These are phyloP conservation scores for Picea mariana DNA, from an alignment of 83 land plant species.

Conservation along the genomic window DNA sequence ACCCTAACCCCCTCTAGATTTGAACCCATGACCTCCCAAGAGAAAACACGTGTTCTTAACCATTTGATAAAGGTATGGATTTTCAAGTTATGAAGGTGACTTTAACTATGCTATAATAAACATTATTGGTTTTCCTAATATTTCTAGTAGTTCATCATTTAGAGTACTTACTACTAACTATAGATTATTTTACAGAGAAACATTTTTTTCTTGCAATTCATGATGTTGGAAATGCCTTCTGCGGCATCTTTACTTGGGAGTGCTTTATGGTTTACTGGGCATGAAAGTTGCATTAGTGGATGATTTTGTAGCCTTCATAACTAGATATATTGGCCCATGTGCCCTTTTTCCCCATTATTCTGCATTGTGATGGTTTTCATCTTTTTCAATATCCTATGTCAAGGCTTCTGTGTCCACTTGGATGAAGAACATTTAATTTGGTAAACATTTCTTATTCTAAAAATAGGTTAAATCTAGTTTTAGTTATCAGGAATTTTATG, in stretches of 20 bases:
- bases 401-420: not conserved
- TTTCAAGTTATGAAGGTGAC: too few relatives aligned
- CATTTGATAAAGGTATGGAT: too few relatives aligned
- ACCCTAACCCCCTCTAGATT: too few relatives aligned
- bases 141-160: too few relatives aligned
- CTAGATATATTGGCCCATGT: conserved; percentile 51
- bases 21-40: too few relatives aligned
- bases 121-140: too few relatives aligned
- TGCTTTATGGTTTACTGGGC: conserved; percentile 48
- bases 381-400: not conserved
- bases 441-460: not conserved
- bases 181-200: not conserved
- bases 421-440: not conserved
- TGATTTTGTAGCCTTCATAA: conserved; percentile 47
- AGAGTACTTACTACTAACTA: too few relatives aligned
- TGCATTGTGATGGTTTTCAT: not conserved
- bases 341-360: conserved; percentile 9
- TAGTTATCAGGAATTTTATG: not conserved
- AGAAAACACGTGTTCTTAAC: too few relatives aligned
- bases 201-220: not conserved
- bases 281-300: conserved; percentile 48
- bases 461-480: not conserved
- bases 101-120: too few relatives aligned
- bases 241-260: conserved; percentile 54
- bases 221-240: conserved; percentile 11